Percentiles rank a stretch among this genome's conserved stretches.
Evolutionary conservation across 139 green algal genomes (phyloP).

Genomic region (Pseudopediastrum boryanum): DNA sequence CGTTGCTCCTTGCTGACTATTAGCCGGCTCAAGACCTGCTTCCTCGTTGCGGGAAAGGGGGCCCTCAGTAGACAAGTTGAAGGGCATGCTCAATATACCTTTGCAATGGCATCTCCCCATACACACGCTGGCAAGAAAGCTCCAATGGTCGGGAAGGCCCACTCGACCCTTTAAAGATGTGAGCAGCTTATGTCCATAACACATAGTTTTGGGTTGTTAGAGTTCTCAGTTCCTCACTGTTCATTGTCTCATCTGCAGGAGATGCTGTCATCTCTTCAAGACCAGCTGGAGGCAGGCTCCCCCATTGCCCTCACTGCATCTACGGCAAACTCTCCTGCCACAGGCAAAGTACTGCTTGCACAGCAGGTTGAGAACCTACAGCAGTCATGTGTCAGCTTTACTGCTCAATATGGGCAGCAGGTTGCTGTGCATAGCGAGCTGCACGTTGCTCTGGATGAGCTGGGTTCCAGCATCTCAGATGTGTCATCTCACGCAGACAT

Average conservation of each 20-base stretch:
- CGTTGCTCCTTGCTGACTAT: too few species aligned
- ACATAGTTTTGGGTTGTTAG: too few species aligned
- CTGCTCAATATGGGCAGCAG: neutral
- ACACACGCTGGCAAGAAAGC: too few species aligned
- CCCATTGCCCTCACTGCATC: neutral
- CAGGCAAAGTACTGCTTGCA: neutral
- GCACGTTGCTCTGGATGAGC: slow-evolving; percentile 3
- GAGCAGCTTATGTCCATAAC: too few species aligned
- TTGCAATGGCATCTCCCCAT: too few species aligned
- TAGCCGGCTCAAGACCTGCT: too few species aligned
- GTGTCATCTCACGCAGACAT: slow-evolving; percentile 16
- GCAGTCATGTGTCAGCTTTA: neutral
- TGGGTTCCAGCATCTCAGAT: slow-evolving; percentile 5
- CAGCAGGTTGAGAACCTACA: slow-evolving; percentile 8
- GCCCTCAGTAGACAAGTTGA: too few species aligned
- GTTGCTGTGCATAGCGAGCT: slow-evolving; percentile 2
- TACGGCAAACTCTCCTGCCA: neutral
- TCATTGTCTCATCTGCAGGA: slow-evolving; percentile 24
- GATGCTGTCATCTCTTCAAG: neutral
- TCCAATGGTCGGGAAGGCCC: too few species aligned
- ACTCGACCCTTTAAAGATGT: too few species aligned
- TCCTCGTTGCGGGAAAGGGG: too few species aligned
- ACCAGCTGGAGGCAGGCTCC: neutral
- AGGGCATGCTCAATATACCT: too few species aligned
- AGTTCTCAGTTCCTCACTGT: too few species aligned